Evolutionary conservation across 2,329 filamentous ascomycete species (phyloP).

Genomic region (Lachnellula hyalina): DNA sequence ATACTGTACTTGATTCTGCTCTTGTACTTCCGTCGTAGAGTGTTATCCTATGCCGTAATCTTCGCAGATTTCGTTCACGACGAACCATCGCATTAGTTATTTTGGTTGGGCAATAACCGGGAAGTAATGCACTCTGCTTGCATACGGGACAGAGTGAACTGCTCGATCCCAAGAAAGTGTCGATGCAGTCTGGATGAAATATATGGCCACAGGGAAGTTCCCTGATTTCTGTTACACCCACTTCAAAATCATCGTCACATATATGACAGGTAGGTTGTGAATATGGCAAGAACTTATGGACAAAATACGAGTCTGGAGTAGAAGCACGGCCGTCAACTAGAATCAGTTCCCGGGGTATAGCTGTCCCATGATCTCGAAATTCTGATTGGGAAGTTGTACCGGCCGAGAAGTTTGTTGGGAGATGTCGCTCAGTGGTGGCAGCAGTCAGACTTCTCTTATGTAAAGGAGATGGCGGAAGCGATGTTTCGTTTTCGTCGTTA

Average conservation of each 20-base stretch:
- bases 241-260: slow-evolving; percentile 75
- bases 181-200: slow-evolving; percentile 88
- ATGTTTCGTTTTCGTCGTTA: slow-evolving; percentile 46
- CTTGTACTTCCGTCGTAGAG: slow-evolving; percentile 14
- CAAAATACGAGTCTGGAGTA: slow-evolving; percentile 8
- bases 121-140: slow-evolving; percentile 75
- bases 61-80: slow-evolving; percentile 65
- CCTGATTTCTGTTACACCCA: slow-evolving; percentile 66
- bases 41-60: slow-evolving; percentile 28
- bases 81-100: slow-evolving; percentile 86
- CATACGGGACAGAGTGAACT: slow-evolving; percentile 89
- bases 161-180: slow-evolving; percentile 70
- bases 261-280: slow-evolving; percentile 85
- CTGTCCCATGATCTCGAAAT: neutral
- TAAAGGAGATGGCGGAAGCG: slow-evolving; percentile 33
- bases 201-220: slow-evolving; percentile 89
- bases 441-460: neutral
- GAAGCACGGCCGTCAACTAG: slow-evolving; percentile 14
- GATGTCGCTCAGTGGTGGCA: neutral
- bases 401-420: neutral
- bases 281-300: slow-evolving; percentile 40
- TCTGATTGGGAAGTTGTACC: neutral
- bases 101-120: slow-evolving; percentile 55
- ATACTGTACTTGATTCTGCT: neutral
- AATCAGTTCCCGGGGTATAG: neutral